Percentiles rank a stretch among this genome's conserved stretches.
Evolutionary conservation across 106 monocot genomes (phyloP).

Genomic region (Platanthera zijinensis): DNA sequence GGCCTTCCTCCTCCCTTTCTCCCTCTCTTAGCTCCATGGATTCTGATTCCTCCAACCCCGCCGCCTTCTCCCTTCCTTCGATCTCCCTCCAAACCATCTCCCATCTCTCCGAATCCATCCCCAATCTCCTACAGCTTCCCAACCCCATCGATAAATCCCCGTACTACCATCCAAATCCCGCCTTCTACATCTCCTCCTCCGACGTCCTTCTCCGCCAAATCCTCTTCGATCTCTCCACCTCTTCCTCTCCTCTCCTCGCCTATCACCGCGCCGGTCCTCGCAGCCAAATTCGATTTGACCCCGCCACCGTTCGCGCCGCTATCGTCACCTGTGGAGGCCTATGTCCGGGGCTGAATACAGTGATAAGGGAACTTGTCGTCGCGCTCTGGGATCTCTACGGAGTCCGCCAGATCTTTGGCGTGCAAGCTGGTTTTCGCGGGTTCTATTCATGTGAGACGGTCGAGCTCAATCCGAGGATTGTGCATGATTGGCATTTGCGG

Average conservation of each 20-base stretch:
- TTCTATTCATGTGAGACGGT: conserved; percentile 63
- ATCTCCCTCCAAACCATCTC: conserved; percentile 36
- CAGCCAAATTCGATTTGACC: conserved; percentile 32
- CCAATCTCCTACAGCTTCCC: conserved; percentile 13
- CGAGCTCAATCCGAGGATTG: conserved; percentile 47
- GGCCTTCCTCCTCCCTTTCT: no score
- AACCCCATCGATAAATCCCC: conserved; percentile 56
- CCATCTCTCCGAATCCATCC: conserved; percentile 30
- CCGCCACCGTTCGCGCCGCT: conserved; percentile 44
- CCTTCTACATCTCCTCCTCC: conserved; percentile 57
- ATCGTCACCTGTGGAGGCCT: conserved; percentile 85
- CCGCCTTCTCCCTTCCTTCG: conserved; percentile 39
- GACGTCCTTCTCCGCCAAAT: conserved; percentile 70
- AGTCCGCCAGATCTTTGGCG: conserved; percentile 58
- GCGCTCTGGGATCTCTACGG: conserved; percentile 75
- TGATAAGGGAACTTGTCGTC: conserved; percentile 84
- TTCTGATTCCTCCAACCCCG: background rate
- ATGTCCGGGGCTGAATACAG: conserved; percentile 85
- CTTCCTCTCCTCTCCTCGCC: conserved; percentile 30
- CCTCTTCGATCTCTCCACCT: conserved; percentile 43
- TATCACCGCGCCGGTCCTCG: conserved; percentile 84
- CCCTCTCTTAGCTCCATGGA: no score
- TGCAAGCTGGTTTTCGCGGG: conserved; percentile 59
- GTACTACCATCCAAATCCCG: conserved; percentile 39
- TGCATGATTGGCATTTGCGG: conserved; percentile 71